These are phyloP conservation scores for Pythium periplocum DNA, from an alignment of 352 stramenopile genomes.

Conservation along the genomic window DNA sequence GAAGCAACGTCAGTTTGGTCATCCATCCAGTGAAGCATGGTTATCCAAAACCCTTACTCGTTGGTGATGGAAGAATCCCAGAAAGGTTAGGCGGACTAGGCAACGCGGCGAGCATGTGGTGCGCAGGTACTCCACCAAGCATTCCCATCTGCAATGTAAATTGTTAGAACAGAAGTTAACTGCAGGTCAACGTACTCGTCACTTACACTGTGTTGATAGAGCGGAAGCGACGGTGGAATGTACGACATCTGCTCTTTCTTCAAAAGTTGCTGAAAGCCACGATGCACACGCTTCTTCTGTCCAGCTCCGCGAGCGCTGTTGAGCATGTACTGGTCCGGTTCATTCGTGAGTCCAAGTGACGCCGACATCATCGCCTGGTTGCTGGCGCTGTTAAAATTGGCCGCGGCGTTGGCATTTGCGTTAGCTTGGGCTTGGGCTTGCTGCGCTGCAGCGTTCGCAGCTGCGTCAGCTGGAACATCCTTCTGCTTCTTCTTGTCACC, in stretches of 20 bases:
- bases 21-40: not conserved
- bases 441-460: slow-evolving; percentile 8
- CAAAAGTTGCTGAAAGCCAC: slow-evolving; percentile 71
- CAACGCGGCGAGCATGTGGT: slow-evolving; percentile 51
- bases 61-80: slow-evolving; percentile 63
- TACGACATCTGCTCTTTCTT: slow-evolving; percentile 69
- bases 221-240: slow-evolving; percentile 46
- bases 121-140: slow-evolving; percentile 40
- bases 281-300: slow-evolving; percentile 64
- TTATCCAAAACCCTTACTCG: slow-evolving; percentile 43
- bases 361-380: slow-evolving; percentile 11
- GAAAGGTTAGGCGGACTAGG: slow-evolving; percentile 65
- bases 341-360: slow-evolving; percentile 53
- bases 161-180: too few relatives aligned
- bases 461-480: slow-evolving; percentile 23
- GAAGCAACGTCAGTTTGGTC: not conserved
- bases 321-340: slow-evolving; percentile 66
- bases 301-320: slow-evolving; percentile 15
- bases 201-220: slow-evolving; percentile 62
- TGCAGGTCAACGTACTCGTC: too few relatives aligned
- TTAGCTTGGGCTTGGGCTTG: too few relatives aligned
- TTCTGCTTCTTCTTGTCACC: slow-evolving; percentile 73
- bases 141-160: slow-evolving; percentile 41
- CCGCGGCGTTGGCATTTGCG: slow-evolving; percentile 11
- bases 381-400: slow-evolving; percentile 30